Percentiles rank a stretch among this genome's conserved stretches.
These are phyloP conservation scores for Saccharomycopsis capsularis DNA, from an alignment of 805 yeast species.

Conservation along the genomic window DNA sequence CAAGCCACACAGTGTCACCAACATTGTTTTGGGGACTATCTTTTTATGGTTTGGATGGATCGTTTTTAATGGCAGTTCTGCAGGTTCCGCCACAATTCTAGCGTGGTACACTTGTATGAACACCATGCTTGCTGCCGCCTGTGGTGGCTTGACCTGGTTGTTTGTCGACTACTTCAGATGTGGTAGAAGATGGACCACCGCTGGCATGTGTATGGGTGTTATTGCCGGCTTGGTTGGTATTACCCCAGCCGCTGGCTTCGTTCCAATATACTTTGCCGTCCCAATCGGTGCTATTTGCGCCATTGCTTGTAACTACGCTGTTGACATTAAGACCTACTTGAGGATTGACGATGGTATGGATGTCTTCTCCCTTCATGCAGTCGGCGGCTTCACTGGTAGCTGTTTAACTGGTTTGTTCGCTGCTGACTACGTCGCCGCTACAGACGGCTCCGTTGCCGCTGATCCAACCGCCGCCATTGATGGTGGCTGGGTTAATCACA, in stretches of 20 bases:
- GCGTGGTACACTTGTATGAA: constrained; percentile 91
- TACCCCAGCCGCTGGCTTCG: constrained; percentile 96
- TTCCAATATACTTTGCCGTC: constrained; percentile 84
- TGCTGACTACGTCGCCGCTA: constrained; percentile 78
- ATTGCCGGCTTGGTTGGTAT: constrained; percentile 91
- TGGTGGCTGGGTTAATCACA: constrained; percentile 87
- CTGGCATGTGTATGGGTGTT: constrained; percentile 91
- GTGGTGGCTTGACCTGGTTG: constrained; percentile 94
- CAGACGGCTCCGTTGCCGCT: constrained; percentile 52
- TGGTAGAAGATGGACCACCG: constrained; percentile 86
- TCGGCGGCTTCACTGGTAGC: constrained; percentile 85
- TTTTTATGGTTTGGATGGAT: constrained; percentile 99
- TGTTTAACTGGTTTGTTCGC: constrained; percentile 85
- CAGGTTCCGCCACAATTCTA: constrained; percentile 88
- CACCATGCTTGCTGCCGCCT: constrained; percentile 90
- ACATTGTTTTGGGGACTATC: constrained; percentile 86
- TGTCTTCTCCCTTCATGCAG: constrained; percentile 88
- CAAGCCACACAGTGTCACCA: constrained; percentile 88
- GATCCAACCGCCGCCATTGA: constrained; percentile 39
- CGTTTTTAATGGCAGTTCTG: constrained; percentile 97
- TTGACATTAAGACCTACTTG: constrained; percentile 65
- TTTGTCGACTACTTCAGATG: constrained; percentile 74
- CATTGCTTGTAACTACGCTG: constrained; percentile 74
- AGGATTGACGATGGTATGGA: constrained; percentile 92
- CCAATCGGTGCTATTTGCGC: constrained; percentile 62